phyloP scores from a whole-genome alignment of 768 basidiomycete species.

The Boletus patriciae region DNA sequence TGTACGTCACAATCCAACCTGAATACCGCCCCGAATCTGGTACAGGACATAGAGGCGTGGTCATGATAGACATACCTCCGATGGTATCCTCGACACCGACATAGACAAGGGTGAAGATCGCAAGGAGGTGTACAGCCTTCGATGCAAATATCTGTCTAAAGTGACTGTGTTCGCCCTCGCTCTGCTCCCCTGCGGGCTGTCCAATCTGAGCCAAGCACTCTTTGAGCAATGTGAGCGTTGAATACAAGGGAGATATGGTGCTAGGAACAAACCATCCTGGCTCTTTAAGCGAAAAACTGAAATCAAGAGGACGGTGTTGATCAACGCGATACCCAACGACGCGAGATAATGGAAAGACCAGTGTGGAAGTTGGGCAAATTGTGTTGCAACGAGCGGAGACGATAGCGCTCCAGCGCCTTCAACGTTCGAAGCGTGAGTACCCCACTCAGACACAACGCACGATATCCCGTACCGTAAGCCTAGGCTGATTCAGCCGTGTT shows the following conservation, averaged over 20 bases:
- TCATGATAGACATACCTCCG: conserved; percentile 37
- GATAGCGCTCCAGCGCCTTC: conserved; percentile 66
- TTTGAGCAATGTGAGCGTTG: conserved; percentile 24
- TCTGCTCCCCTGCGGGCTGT: conserved; percentile 41
- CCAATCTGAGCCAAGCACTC: conserved; percentile 58
- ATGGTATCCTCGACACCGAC: conserved; percentile 65
- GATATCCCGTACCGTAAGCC: conserved; percentile 34
- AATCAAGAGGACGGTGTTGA: conserved; percentile 53
- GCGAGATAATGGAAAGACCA: conserved; percentile 82
- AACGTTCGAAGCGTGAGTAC: conserved; percentile 6
- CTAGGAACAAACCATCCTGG: conserved; percentile 61
- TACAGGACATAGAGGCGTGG: too few species aligned
- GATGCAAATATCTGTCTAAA: conserved; percentile 53
- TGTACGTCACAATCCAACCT: conserved; percentile 74
- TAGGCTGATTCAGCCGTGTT: conserved; percentile 1
- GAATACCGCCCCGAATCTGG: not conserved
- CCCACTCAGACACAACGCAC: not conserved
- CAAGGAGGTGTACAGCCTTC: conserved; percentile 59
- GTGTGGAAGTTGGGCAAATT: conserved; percentile 60
- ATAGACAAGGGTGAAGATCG: conserved; percentile 63
- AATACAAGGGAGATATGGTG: not conserved
- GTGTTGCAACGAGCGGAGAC: conserved; percentile 77
- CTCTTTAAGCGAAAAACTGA: conserved; percentile 62
- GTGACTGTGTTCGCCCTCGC: conserved; percentile 35
- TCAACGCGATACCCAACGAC: conserved; percentile 64